Evolutionary conservation across 2,329 filamentous ascomycete genomes (phyloP).

Genomic region (Alternaria ethzedia): DNA sequence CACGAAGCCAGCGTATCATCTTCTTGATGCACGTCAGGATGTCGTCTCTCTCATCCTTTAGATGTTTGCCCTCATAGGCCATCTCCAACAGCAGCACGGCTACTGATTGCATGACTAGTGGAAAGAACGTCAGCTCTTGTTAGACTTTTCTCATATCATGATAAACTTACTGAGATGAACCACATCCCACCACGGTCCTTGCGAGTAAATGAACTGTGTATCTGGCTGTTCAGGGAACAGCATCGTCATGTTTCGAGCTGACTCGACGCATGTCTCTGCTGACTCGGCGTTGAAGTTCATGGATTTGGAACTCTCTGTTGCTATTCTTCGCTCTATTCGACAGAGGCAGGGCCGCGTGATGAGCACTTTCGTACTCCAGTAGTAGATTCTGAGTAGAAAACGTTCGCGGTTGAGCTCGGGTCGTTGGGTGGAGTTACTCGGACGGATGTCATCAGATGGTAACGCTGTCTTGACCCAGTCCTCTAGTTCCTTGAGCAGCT

Average conservation of each 20-base stretch:
- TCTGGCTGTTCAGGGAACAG: conserved; percentile 42
- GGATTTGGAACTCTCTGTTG: conserved; percentile 30
- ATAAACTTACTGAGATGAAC: conserved; percentile 40
- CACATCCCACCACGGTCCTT: conserved; percentile 51
- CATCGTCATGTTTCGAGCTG: conserved; percentile 40
- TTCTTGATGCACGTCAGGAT: conserved; percentile 43
- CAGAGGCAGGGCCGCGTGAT: conserved; percentile 50
- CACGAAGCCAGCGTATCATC: conserved; percentile 41
- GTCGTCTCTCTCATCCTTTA: conserved; percentile 29
- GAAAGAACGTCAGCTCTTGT: not conserved
- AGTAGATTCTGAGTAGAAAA: conserved; percentile 34
- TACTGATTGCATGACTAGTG: conserved; percentile 46
- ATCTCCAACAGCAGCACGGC: conserved; percentile 48
- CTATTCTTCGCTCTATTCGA: conserved; percentile 43
- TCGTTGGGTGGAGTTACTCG: conserved; percentile 21
- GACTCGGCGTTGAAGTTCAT: conserved; percentile 41
- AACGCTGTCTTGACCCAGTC: conserved; percentile 38
- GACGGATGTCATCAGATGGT: not conserved
- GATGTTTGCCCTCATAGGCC: conserved; percentile 36
- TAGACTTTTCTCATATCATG: rapidly evolving
- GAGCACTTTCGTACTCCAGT: conserved; percentile 45
- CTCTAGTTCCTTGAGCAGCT: conserved; percentile 39
- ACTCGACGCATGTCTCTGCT: conserved; percentile 42
- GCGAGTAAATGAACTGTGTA: conserved; percentile 33
- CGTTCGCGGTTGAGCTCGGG: conserved; percentile 16